Evolutionary conservation across 2,329 filamentous ascomycete genomes (phyloP).

Genomic region (Magnaporthales sp.): DNA sequence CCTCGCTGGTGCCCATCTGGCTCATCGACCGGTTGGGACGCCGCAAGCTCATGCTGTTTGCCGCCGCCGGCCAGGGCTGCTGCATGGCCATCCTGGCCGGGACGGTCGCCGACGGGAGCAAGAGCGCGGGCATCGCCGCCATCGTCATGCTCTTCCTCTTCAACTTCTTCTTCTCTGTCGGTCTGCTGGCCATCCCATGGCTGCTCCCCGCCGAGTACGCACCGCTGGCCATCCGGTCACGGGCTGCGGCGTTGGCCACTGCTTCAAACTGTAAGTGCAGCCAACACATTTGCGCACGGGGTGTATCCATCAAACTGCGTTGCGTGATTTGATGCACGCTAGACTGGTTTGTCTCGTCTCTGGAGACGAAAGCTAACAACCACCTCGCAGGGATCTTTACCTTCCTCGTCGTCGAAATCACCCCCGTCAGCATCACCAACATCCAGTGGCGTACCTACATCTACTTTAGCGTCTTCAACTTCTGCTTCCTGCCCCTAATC

Average conservation of each 20-base stretch:
- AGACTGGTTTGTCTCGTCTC: too few species aligned
- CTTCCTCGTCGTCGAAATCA: constrained; percentile 38
- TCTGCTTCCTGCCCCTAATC: constrained; percentile 30
- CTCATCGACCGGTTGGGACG: constrained; percentile 17
- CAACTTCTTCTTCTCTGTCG: constrained; percentile 22
- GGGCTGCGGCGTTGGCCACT: constrained; percentile 23
- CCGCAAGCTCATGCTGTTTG: constrained; percentile 33
- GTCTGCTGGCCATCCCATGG: constrained; percentile 26
- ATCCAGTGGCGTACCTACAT: constrained; percentile 42
- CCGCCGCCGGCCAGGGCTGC: constrained; percentile 21
- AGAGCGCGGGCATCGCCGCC: constrained; percentile 15
- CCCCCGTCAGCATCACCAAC: constrained; percentile 35
- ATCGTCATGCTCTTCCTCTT: constrained; percentile 27
- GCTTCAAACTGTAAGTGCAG: not conserved
- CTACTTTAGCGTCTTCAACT: constrained; percentile 41
- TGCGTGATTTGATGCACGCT: too few species aligned
- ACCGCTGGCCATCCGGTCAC: constrained; percentile 20
- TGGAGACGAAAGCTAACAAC: too few species aligned
- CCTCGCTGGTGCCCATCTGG: not conserved
- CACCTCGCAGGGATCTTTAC: not conserved
- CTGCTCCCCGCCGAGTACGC: constrained; percentile 27
- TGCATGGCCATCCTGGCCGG: constrained; percentile 29
- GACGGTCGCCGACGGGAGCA: constrained; percentile 17
- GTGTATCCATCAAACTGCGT: too few species aligned
- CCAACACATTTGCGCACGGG: constrained; percentile 16